Conservation (phyloP, 164 flowering plant genomes). For the Kingdonia uniflora region DNA sequence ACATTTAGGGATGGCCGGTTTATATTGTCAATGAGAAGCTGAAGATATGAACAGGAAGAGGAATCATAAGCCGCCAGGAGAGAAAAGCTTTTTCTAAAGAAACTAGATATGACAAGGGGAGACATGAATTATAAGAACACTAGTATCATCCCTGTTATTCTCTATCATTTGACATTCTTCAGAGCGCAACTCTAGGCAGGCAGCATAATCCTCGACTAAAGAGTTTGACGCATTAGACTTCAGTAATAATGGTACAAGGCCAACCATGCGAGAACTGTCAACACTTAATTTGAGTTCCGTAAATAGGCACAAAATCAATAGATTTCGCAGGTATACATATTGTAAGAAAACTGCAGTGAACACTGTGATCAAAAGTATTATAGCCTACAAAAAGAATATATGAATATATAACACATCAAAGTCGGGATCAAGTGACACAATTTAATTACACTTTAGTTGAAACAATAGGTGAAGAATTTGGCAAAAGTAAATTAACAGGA, state of each 20-base stretch:
- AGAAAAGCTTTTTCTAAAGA: constrained; percentile 5
- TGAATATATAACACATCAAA: no score
- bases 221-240: constrained; percentile 61
- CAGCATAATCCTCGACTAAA: constrained; percentile 93
- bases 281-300: no score
- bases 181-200: constrained; percentile 81
- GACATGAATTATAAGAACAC: constrained; percentile 88
- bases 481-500: no score
- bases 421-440: no score
- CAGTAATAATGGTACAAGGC: constrained; percentile 71
- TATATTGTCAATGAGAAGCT: constrained; percentile 91
- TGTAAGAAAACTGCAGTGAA: no score
- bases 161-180: constrained; percentile 66
- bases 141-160: constrained; percentile 62
- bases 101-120: not conserved
- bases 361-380: no score
- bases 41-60: constrained; percentile 11
- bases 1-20: constrained; percentile 87
- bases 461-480: no score
- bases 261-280: constrained; percentile 83
- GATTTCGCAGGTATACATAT: no score
- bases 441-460: no score
- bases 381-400: no score
- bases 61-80: not conserved
- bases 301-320: no score